These are phyloP conservation scores for Podila minutissima DNA, from an alignment of 192 early-diverging fungal genomes.

Conservation along the genomic window DNA sequence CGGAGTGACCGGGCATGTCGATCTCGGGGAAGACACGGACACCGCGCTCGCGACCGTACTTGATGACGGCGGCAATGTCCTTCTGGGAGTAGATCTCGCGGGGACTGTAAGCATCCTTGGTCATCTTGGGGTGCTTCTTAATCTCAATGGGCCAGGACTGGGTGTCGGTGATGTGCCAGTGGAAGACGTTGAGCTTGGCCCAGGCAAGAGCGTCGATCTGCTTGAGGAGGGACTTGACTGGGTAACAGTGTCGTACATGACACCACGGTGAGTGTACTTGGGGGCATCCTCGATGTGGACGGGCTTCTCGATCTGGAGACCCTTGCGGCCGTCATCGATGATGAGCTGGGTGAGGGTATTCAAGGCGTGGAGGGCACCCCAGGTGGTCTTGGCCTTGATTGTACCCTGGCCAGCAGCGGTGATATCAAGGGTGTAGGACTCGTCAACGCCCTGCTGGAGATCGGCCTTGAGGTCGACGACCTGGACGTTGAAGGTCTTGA, in stretches of 20 bases:
- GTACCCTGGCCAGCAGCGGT: slow-evolving; percentile 60
- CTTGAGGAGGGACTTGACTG: slow-evolving; percentile 62
- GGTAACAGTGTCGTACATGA: slow-evolving; percentile 74
- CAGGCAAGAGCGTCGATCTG: slow-evolving; percentile 76
- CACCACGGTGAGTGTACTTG: slow-evolving; percentile 74
- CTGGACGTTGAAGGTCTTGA: slow-evolving; percentile 55
- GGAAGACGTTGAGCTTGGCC: slow-evolving; percentile 81
- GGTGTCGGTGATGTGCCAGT: slow-evolving; percentile 79
- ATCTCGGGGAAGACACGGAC: slow-evolving; percentile 89
- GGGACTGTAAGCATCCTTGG: slow-evolving; percentile 73
- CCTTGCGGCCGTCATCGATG: slow-evolving; percentile 49
- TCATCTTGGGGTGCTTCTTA: slow-evolving; percentile 68
- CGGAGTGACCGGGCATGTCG: slow-evolving; percentile 84
- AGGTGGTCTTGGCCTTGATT: slow-evolving; percentile 66
- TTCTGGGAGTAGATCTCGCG: slow-evolving; percentile 72
- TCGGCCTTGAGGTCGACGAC: slow-evolving; percentile 59
- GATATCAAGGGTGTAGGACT: slow-evolving; percentile 77
- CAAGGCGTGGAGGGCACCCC: slow-evolving; percentile 76
- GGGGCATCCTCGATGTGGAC: slow-evolving; percentile 71
- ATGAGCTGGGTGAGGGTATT: slow-evolving; percentile 80
- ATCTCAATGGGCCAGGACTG: slow-evolving; percentile 79
- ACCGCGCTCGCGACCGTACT: slow-evolving; percentile 76
- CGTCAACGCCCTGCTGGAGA: slow-evolving; percentile 68
- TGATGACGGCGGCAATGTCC: slow-evolving; percentile 73
- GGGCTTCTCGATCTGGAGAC: slow-evolving; percentile 60